Percentiles rank a stretch among this genome's conserved stretches.
Conservation (phyloP, 805 yeast species). For the Candida insectorum region DNA sequence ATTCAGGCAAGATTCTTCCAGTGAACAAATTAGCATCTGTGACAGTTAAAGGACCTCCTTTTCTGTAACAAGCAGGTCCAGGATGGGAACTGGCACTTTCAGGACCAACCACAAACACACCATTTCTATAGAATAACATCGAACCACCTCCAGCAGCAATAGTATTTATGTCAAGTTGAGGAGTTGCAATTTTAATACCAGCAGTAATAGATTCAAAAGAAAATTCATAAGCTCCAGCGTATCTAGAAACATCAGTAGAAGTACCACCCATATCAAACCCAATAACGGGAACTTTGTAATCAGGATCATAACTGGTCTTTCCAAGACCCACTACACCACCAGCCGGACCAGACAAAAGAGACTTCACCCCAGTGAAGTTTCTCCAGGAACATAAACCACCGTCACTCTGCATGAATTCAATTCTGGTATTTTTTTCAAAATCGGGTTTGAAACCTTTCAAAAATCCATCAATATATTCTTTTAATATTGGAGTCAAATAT, state of each 20-base stretch:
- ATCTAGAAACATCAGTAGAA: constrained; percentile 80
- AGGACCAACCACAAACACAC: constrained; percentile 72
- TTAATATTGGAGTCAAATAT: constrained; percentile 75
- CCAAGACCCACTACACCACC: constrained; percentile 23
- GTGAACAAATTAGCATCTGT: constrained; percentile 79
- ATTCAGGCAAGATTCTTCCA: constrained; percentile 70
- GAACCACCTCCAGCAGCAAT: constrained; percentile 43
- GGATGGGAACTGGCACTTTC: constrained; percentile 87
- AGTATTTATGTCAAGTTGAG: constrained; percentile 59
- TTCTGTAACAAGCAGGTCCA: constrained; percentile 84
- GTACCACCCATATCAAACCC: constrained; percentile 95
- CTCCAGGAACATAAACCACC: constrained; percentile 19
- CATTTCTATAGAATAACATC: constrained; percentile 25
- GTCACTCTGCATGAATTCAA: constrained; percentile 21
- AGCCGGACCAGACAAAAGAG: constrained; percentile 21
- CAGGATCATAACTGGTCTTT: constrained; percentile 20
- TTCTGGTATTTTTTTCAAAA: constrained; percentile 20
- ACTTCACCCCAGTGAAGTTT: constrained; percentile 17
- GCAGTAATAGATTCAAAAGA: constrained; percentile 83
- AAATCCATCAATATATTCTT: constrained; percentile 60
- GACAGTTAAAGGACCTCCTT: constrained; percentile 79
- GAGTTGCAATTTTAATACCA: constrained; percentile 78
- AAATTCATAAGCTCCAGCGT: constrained; percentile 66
- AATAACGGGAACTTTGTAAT: constrained; percentile 58
- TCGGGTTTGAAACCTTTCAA: constrained; percentile 60